Conservation (phyloP, 2,329 filamentous ascomycete genomes). For the Cylindrodendrum hubeiense region DNA sequence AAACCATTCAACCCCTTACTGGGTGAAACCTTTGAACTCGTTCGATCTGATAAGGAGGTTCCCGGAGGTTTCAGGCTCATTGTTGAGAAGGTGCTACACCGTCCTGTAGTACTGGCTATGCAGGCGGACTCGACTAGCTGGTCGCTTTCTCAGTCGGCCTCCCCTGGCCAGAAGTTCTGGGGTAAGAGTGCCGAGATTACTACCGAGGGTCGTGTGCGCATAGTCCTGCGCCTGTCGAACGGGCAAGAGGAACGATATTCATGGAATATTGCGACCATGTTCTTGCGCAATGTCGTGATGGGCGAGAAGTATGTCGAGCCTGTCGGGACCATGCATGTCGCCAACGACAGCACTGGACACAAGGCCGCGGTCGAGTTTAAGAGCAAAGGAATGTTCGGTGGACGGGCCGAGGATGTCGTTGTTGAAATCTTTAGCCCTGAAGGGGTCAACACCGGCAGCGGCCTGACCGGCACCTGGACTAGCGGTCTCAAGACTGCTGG, state of each 20-base stretch:
- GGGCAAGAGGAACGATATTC: slow-evolving; percentile 84
- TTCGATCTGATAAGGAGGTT: slow-evolving; percentile 82
- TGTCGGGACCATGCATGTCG: slow-evolving; percentile 87
- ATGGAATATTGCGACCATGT: slow-evolving; percentile 90
- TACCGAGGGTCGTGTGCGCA: slow-evolving; percentile 87
- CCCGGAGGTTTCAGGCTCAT: slow-evolving; percentile 86
- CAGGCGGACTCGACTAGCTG: slow-evolving; percentile 89
- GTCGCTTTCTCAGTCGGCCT: slow-evolving; percentile 89
- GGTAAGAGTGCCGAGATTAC: slow-evolving; percentile 96
- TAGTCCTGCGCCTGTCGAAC: slow-evolving; percentile 76
- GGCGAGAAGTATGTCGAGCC: slow-evolving; percentile 99
- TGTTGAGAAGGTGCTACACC: slow-evolving; percentile 95
- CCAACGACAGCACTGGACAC: slow-evolving; percentile 85
- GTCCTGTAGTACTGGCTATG: slow-evolving; percentile 91
- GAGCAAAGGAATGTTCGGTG: slow-evolving; percentile 96
- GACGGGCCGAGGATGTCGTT: slow-evolving; percentile 88
- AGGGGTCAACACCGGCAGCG: slow-evolving; percentile 74
- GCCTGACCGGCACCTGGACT: slow-evolving; percentile 89
- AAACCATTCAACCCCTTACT: slow-evolving; percentile 98
- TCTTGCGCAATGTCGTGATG: slow-evolving; percentile 95
- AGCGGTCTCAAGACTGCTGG: slow-evolving; percentile 75
- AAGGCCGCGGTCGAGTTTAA: slow-evolving; percentile 93
- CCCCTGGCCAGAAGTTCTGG: slow-evolving; percentile 97
- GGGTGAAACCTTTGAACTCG: slow-evolving; percentile 93
- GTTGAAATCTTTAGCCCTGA: slow-evolving; percentile 78